phyloP scores from a whole-genome alignment of 2,329 filamentous ascomycete species.

The Xylariaceae sp. region DNA sequence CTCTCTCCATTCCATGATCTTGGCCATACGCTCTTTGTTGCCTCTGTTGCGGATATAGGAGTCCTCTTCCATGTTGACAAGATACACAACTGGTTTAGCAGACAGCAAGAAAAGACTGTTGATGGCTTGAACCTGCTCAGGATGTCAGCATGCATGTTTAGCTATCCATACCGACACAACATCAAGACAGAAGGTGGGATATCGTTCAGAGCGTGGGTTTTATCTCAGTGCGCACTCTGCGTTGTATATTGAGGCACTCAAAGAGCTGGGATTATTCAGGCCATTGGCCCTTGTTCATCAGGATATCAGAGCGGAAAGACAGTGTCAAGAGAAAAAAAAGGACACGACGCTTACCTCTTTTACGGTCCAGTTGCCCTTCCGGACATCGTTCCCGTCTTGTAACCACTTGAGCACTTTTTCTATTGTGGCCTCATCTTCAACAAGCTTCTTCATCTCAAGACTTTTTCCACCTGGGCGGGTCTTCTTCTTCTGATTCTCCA shows the following conservation, averaged over 20 bases:
- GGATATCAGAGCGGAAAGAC: constrained; percentile 32
- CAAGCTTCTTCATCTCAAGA: constrained; percentile 97
- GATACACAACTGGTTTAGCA: constrained; percentile 94
- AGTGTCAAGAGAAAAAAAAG: constrained; percentile 19
- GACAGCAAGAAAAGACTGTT: constrained; percentile 94
- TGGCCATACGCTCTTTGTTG: constrained; percentile 87
- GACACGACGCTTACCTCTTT: constrained; percentile 77
- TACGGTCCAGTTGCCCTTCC: constrained; percentile 82
- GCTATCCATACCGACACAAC: not conserved
- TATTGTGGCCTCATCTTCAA: constrained; percentile 88
- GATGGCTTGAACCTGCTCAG: constrained; percentile 83
- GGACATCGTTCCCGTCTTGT: constrained; percentile 86
- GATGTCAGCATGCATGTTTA: constrained; percentile 30
- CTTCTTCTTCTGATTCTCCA: constrained; percentile 90
- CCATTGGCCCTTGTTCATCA: constrained; percentile 99
- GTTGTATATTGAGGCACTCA: constrained; percentile 78
- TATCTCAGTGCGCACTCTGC: constrained; percentile 85
- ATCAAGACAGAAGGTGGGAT: not conserved
- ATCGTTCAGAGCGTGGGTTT: constrained; percentile 66
- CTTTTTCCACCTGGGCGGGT: constrained; percentile 91
- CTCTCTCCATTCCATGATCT: constrained; percentile 95
- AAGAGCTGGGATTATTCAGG: constrained; percentile 99
- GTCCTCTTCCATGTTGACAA: constrained; percentile 95
- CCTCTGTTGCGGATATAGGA: constrained; percentile 95
- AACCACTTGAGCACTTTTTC: constrained; percentile 84